Base-by-base conservation (phyloP, 192 early-diverging fungal species). In the Rhizophagus clarus region DNA sequence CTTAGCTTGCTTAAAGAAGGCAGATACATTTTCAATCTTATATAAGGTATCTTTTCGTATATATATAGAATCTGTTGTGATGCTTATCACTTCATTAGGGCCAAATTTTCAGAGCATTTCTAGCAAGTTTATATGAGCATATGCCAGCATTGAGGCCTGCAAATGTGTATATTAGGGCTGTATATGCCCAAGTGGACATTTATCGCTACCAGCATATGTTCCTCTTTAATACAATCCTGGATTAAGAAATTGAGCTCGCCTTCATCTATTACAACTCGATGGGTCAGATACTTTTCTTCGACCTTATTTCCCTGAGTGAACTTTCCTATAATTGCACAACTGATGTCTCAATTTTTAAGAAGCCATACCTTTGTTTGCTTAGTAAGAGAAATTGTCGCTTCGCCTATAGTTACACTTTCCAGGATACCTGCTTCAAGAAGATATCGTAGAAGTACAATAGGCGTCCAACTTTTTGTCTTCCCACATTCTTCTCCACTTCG, bases 291-390 rank as follows among this genome's bases (percentile, higher is more conserved):
- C 37, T 76, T 76, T 61, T 76, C 45, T 49, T 72, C 45, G 45
- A 76, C 34, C 10, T 60, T 76, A 76, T 37, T 49, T 62, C 29
- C 60, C 4, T 72, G 45, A 11, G 22, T 72, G 45, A 76, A 76
- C 14, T 76, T 76, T 63, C 29, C 60, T 60, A 76, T 76, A 2
- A 76, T 62, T 37, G 61, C 74, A 20, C 74, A 76, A 76, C 74
- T 63, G 4, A 76, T 76, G 42, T 76, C 60, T 15, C 15, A 7
- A 76, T 76, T 63, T 76, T 37, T 76, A 42, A 61, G 60, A 17
- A 76, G 12, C 60, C 61, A 76, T 37, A 76, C 74, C 22, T 76
- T 76, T 14, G 74, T 63, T 8, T 76, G 60, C 34, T 76, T 76
- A 20, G 60, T 76, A 63, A 76, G 29, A 76, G 29, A 76, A 62